Conservation (phyloP, 352 stramenopile genomes). For the Phytopythium sindhum region DNA sequence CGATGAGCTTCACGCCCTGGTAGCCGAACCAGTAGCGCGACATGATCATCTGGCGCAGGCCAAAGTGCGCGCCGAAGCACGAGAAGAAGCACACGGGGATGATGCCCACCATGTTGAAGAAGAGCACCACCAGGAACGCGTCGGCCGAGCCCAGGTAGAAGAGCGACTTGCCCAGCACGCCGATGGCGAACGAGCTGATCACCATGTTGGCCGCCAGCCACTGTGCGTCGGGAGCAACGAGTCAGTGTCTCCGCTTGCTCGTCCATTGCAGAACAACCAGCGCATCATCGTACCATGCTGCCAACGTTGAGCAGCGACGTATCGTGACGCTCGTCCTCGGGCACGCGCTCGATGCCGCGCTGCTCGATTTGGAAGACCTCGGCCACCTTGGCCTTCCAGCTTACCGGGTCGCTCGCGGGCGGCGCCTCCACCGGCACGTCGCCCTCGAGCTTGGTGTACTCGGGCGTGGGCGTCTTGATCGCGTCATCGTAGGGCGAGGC, state of each 20-base stretch:
- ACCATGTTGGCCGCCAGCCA: slow-evolving; percentile 48
- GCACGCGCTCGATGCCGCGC: slow-evolving; percentile 45
- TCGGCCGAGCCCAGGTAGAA: slow-evolving; percentile 37
- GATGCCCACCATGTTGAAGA: slow-evolving; percentile 40
- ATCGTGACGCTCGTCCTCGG: slow-evolving; percentile 39
- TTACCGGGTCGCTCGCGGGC: background rate
- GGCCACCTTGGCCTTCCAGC: slow-evolving; percentile 14
- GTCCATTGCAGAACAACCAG: background rate
- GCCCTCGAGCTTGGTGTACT: slow-evolving; percentile 23
- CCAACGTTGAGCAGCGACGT: slow-evolving; percentile 35
- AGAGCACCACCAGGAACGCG: slow-evolving; percentile 38
- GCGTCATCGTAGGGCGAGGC: slow-evolving; percentile 6
- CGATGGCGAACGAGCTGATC: slow-evolving; percentile 42
- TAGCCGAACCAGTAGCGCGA: slow-evolving; percentile 48
- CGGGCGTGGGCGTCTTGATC: slow-evolving; percentile 11
- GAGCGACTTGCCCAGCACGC: slow-evolving; percentile 42
- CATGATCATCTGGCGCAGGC: slow-evolving; percentile 45
- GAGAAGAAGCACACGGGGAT: slow-evolving; percentile 44
- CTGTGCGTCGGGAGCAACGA: background rate
- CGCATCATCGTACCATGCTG: slow-evolving; percentile 16
- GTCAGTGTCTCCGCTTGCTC: background rate
- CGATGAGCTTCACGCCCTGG: slow-evolving; percentile 41
- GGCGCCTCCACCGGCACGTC: slow-evolving; percentile 8
- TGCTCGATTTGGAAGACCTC: slow-evolving; percentile 24
- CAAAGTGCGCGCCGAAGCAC: slow-evolving; percentile 38